Percentiles rank a stretch among this genome's conserved stretches.
Evolutionary conservation across 2,329 filamentous ascomycete species (phyloP).

Genomic region (Cytospora piceae): DNA sequence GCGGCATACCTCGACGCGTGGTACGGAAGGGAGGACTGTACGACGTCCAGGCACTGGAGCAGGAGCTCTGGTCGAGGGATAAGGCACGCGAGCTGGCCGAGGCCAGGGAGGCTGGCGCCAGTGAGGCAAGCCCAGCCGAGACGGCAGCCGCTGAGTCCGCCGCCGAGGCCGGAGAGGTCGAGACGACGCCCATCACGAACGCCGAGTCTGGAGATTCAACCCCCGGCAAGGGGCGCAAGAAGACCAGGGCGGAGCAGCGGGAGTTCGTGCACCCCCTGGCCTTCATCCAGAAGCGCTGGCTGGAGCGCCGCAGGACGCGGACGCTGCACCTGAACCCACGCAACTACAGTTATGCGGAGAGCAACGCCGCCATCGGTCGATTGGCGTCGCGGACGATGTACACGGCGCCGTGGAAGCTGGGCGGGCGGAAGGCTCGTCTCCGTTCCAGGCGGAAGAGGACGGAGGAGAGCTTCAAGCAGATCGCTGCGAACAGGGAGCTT

Average conservation of each 20-base stretch:
- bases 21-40: conserved; percentile 36
- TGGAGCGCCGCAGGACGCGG: conserved; percentile 42
- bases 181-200: conserved; percentile 6
- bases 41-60: conserved; percentile 21
- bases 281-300: conserved; percentile 30
- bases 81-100: conserved; percentile 30
- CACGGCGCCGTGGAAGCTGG: conserved; percentile 53
- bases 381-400: conserved; percentile 56
- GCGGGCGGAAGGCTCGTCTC: conserved; percentile 55
- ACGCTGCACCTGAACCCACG: conserved; percentile 51
- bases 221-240: conserved; percentile 6
- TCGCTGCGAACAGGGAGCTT: conserved; percentile 33
- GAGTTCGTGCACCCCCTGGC: conserved; percentile 19
- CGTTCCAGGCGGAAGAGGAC: conserved; percentile 35
- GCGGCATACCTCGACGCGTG: conserved; percentile 41
- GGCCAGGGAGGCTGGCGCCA: conserved; percentile 16
- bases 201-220: conserved; percentile 8
- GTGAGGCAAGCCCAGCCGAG: conserved; percentile 1
- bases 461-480: conserved; percentile 27
- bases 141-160: conserved; percentile 14
- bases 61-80: conserved; percentile 30
- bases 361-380: conserved; percentile 62
- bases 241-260: conserved; percentile 25
- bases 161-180: conserved; percentile 8
- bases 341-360: conserved; percentile 64